Base-by-base conservation (phyloP, 2,329 filamentous ascomycete genomes). In the Colletotrichum australisinense region DNA sequence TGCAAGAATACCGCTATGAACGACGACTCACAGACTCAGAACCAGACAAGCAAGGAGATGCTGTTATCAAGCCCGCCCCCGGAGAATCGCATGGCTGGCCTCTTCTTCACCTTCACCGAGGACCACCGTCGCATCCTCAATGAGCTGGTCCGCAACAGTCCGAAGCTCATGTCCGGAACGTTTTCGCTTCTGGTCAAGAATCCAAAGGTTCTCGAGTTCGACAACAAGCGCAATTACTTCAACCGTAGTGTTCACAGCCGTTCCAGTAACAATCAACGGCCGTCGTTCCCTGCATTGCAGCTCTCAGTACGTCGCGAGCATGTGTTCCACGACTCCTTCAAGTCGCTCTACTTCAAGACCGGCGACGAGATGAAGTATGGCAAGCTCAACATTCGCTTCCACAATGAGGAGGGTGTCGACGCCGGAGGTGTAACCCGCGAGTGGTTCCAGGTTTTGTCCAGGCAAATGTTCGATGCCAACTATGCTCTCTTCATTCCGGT, bases 221-320 rank as follows among this genome's bases (percentile, higher is more conserved):
- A 99, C 85, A 99, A 99, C 86, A 99, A 99, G 87, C 95, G 97
- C 79, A 98, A 97, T 84, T 99, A 97, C 88, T 99, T 99, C 88
- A 98, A 92, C 81, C 93, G 97, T 74, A 95, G 95, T 79, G 92
- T 99, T 12, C 97, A 99, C 82, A 84, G 86, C 53, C 86, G 88
- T 73, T 90, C 90, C 58, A 91, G 93, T 63, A 89, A 89, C 66
- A 90, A 90, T 67, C 92, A 94, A 78, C 92, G 95, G 56, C 91
- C 94, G 65, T 88, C 93, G 8, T 90, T 87, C 78, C 93, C 95
- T 56, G 83, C 90, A 26, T 87, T 99, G 64, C 95, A 98, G 82
- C 90, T 99, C 59, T 93, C 93, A 72, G 94, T 99, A 72, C 94
- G 97, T 72, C 94, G 97, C 79, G 95, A 98, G 72, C 94, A 97